phyloP scores from a whole-genome alignment of 2,329 filamentous ascomycete species.

The Pseudodiploospora longispora region DNA sequence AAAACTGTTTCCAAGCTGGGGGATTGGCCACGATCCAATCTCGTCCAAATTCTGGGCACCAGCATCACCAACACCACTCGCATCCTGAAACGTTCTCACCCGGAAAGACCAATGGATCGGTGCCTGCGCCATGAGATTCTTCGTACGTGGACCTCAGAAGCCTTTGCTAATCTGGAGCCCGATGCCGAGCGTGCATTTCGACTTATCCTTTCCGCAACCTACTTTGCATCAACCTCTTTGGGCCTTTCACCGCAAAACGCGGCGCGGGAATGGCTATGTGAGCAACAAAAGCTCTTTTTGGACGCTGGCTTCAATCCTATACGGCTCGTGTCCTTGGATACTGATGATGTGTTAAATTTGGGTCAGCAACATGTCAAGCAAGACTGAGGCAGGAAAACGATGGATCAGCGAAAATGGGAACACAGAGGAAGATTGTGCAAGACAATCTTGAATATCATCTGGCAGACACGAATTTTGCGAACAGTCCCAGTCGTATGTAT shows the following conservation, averaged over 20 bases:
- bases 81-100: neutral
- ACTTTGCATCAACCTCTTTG: constrained; percentile 2
- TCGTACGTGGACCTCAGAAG: neutral
- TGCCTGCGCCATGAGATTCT: constrained; percentile 5
- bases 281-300: neutral
- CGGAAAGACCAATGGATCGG: neutral
- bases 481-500: no score
- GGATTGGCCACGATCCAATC: neutral
- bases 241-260: constrained; percentile 3
- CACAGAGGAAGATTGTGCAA: no score
- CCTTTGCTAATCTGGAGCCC: neutral
- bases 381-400: no score
- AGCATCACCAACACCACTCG: constrained; percentile 1
- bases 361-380: no score
- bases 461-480: no score
- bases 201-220: constrained; percentile 1
- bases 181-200: constrained; percentile 1
- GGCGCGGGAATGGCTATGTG: constrained; percentile 9
- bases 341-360: no score
- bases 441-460: no score
- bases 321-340: no score
- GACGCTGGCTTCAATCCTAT: neutral
- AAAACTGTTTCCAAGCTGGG: no score
- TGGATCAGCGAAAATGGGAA: no score
- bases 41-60: neutral